A percentile compares a stretch with the other conserved stretches of the same genome.
Evolutionary conservation across 495 filamentous ascomycete genomes (phyloP).

Genomic region (Niebla homalea): DNA sequence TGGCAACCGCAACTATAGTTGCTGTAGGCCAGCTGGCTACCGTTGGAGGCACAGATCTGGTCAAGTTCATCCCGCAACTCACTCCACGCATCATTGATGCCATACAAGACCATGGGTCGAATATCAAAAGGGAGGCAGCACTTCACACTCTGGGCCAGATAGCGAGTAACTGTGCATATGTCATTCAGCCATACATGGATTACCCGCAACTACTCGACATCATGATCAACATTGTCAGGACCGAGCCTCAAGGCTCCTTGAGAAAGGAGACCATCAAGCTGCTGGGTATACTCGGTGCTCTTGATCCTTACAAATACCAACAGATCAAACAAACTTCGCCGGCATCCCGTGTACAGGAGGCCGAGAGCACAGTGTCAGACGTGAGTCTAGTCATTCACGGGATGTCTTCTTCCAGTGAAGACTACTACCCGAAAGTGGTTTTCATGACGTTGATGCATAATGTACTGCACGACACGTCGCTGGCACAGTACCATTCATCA

Average conservation of each 20-base stretch:
- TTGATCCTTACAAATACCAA: slow-evolving; percentile 95
- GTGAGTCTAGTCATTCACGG: slow-evolving; percentile 96
- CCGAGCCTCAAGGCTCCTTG: slow-evolving; percentile 67
- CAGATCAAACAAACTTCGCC: slow-evolving; percentile 36
- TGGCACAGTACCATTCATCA: slow-evolving; percentile 77
- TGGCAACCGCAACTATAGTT: slow-evolving; percentile 83
- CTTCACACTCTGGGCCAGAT: slow-evolving; percentile 83
- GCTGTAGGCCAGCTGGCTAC: slow-evolving; percentile 87
- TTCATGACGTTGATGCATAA: slow-evolving; percentile 82
- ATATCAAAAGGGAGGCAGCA: slow-evolving; percentile 78
- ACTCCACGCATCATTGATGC: slow-evolving; percentile 93
- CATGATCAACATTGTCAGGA: slow-evolving; percentile 84
- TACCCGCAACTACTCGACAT: slow-evolving; percentile 87
- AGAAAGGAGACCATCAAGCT: slow-evolving; percentile 91
- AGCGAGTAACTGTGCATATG: slow-evolving; percentile 89
- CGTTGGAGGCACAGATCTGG: slow-evolving; percentile 85
- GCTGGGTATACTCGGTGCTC: slow-evolving; percentile 87
- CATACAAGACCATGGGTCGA: slow-evolving; percentile 81
- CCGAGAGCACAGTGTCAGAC: slow-evolving; percentile 63
- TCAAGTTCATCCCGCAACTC: slow-evolving; percentile 68
- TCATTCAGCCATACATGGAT: slow-evolving; percentile 90
- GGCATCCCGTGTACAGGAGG: slow-evolving; percentile 38
- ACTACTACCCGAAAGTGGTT: slow-evolving; percentile 96
- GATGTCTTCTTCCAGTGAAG: slow-evolving; percentile 90
- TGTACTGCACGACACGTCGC: slow-evolving; percentile 76